Evolutionary conservation across 441 rosid species (phyloP), one percentile per base, ranked within the genome.

Genomic region (Melastoma candidum): DNA sequence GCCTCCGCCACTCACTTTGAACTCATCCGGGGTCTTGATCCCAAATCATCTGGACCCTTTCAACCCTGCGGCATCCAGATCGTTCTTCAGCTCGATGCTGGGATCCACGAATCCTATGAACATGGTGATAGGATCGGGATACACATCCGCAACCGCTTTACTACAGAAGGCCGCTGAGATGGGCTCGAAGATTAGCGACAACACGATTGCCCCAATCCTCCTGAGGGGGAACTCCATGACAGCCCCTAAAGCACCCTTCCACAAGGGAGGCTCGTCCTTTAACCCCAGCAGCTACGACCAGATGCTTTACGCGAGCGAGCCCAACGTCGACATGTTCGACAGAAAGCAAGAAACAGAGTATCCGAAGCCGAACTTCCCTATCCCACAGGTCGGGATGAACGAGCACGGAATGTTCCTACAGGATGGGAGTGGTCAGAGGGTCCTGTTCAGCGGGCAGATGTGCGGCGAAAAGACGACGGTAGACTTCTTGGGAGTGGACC

Each of bases 111-210:
- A 68, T 50, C 51, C 71, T 45, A 43, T 61, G 7, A 29, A 43
- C 43, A 45, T 63, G 50, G 58, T 56, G 12, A 47, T 51, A 9
- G 70, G 68, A 14, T 66, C 74, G 12, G 51, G 65, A 26, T 68
- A 60, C 61, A 68, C 74, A 3, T 79, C 83, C 12, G 83, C 89
- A 48, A 82, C 82, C 11, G 85, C 89, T 9, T 60, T 77, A 61
- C 54, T 77, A 45, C 82, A 79, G 65, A 75, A 72, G 67, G 82
- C 82, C n/a, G 74, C 85, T 11, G 80, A 77, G 66, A 79, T 77
- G 79, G 85, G 79, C 22, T 68, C 80, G 3, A 79, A 72, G 63
- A 72, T 69, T 56, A 79, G 85, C 14, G 85, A 79, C 43, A 64
- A 61, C 39, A 49, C 74, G 2, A 72, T 69, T 4, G 48, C 82